Evolutionary conservation across 371 early-diverging fungal species (phyloP), one percentile per base, ranked within the genome.

Genomic region (Fennellomyces sp.): DNA sequence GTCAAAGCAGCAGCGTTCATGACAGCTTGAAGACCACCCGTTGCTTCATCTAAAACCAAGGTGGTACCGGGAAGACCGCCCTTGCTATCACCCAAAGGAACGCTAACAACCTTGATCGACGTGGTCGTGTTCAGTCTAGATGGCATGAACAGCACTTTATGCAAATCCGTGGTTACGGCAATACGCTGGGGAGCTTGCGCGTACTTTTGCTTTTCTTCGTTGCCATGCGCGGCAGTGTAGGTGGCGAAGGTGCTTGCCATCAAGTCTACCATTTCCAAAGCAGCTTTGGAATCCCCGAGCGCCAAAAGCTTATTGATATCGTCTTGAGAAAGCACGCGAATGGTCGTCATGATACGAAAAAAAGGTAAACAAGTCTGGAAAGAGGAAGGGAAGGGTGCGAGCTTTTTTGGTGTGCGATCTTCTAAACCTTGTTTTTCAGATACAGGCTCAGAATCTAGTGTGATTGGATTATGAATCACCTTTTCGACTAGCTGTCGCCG

Each of bases 61-160:
- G 69, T 74, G n/a, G 75, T 76, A 0, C 81, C 80, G 0, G 87
- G 85, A 5, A 86, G 52, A 17, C 87, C 87, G 5, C 70, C 60
- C 49, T 74, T 69, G 26, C 80, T 75, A 23, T 81, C 76, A 2
- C 69, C 64, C 5, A 70, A 66, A 15, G 85, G 85, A 0, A 81
- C 75, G 45, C 84, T 81, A 25, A 86, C 87, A 17, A 86, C 69
- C 57, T 86, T 86, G 61, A 86, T 68, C n/a, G 76, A 79, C 0
- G 85, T 80, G 4, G 77, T 74, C 8, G 73, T 58, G 29, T 78
- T 65, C 31, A 84, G 72, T 25, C 87, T 68, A 5, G 85, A 78
- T 15, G 87, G 87, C 87, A 86, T 86, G 65, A 81, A 78, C 26
- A 86, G 60, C 0, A 80, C 76, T 27, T 76, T 61, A 50, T 80